Evolutionary conservation across 1,139 yeast species (phyloP), one percentile per base, ranked within the genome.

Genomic region (Kodamaea fungicola): DNA sequence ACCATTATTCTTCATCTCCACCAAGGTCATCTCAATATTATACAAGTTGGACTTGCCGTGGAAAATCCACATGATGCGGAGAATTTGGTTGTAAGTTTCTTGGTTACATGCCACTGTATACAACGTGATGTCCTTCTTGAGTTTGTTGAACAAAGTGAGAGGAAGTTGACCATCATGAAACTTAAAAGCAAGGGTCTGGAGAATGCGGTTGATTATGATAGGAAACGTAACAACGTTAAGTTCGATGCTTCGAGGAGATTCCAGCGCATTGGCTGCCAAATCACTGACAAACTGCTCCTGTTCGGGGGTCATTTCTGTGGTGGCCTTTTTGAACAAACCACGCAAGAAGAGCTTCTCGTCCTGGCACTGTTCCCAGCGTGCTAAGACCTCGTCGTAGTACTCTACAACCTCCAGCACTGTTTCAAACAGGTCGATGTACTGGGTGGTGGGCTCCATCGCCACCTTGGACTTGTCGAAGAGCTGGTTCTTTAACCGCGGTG

Each of bases 1-100:
- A 16, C 76, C 76, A 42, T 66, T 64, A 41, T 67, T 65, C 29
- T 54, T 47, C 76, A 71, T 71, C 45, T 70, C 75, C 30, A 55
- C 52, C 27, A 50, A 52, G 0, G 57, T 46, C 43, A 56, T 58
- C 45, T 69, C 75, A 27, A 71, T 54, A 12, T 59, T 61, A 42
- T 61, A 59, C 27, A 71, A 50, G 37, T 59, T 61, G 13, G 64
- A 48, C 43, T 65, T 67, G 6, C 75, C 75, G 33, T 54, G 50
- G 45, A 52, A 69, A 1, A 69, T 51, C 74, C 75, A 69, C 29
- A 55, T 50, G n/a, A 59, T 51, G 38, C 62, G 55, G 31, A 71
- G 48, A 6, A 69, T 53, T 43, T 67, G 67, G 45, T 71, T 71
- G 43, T 64, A 70, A 1, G 76, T 67, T 24, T 58, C 62, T 47